phyloP scores from a whole-genome alignment of 208 protist species.

The Wallacemonas sp. region DNA sequence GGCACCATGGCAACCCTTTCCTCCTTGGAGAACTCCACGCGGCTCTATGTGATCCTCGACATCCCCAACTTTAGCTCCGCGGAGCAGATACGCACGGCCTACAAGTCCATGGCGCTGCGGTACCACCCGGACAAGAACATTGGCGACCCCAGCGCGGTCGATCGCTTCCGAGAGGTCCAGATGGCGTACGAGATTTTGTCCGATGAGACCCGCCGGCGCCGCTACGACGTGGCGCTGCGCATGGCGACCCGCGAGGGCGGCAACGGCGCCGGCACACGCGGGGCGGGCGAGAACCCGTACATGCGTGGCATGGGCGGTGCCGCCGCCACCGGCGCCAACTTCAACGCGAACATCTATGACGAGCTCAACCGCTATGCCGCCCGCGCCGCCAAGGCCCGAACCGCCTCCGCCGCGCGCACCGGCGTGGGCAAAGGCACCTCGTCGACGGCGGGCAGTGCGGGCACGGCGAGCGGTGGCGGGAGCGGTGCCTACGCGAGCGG shows the following conservation, averaged over 20 bases:
- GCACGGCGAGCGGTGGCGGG: slow-evolving; percentile 14
- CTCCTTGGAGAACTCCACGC: slow-evolving; percentile 27
- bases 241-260: slow-evolving; percentile 23
- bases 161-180: slow-evolving; percentile 89
- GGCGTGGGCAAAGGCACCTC: not conserved
- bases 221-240: slow-evolving; percentile 96
- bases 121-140: slow-evolving; percentile 97
- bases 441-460: slow-evolving; percentile 12
- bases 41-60: slow-evolving; percentile 87
- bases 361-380: slow-evolving; percentile 28
- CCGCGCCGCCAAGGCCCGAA: slow-evolving; percentile 3
- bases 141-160: slow-evolving; percentile 68
- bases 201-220: slow-evolving; percentile 89
- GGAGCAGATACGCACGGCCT: slow-evolving; percentile 92
- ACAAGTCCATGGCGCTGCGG: slow-evolving; percentile 92
- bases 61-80: slow-evolving; percentile 81
- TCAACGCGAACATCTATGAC: slow-evolving; percentile 40
- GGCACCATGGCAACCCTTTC: slow-evolving; percentile 2
- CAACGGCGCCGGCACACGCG: not conserved
- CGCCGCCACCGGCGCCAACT: not conserved
- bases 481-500: slow-evolving; percentile 3
- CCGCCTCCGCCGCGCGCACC: slow-evolving; percentile 3
- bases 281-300: slow-evolving; percentile 29
- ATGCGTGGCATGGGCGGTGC: slow-evolving; percentile 15
- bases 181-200: slow-evolving; percentile 97